Evolutionary conservation across 108 stramenopile genomes (phyloP).

Genomic region (Poteriospumella lacustris): DNA sequence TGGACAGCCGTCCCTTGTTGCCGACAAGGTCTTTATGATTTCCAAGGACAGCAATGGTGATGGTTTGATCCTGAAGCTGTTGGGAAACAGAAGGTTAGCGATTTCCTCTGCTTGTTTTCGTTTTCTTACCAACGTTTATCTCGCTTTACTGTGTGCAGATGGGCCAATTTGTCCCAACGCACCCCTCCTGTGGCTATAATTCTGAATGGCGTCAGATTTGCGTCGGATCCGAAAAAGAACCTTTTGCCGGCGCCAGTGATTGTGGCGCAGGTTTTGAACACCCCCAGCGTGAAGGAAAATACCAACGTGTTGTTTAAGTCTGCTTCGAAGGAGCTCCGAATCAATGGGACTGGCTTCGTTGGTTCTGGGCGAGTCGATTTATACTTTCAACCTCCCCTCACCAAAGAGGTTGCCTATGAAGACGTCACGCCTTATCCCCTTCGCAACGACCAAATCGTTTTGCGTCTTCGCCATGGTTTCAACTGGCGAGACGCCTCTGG

Average conservation of each 20-base stretch:
- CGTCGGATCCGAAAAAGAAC: background rate
- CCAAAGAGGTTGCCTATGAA: constrained; percentile 18
- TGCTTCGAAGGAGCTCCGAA: constrained; percentile 6
- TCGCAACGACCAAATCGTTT: background rate
- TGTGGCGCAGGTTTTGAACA: constrained; percentile 20
- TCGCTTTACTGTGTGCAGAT: background rate
- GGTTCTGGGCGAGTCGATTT: constrained; percentile 2
- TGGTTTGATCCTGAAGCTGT: background rate
- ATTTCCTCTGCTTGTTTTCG: background rate
- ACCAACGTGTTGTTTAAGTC: background rate
- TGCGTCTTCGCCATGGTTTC: background rate
- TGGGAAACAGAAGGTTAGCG: background rate
- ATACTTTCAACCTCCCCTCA: constrained; percentile 14
- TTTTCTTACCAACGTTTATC: background rate
- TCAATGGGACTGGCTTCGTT: constrained; percentile 17
- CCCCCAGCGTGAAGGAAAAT: constrained; percentile 11
- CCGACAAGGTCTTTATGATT: constrained; percentile 13
- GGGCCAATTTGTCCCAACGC: constrained; percentile 17
- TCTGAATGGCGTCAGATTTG: background rate
- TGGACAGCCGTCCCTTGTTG: background rate
- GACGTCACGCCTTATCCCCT: background rate
- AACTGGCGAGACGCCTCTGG: background rate
- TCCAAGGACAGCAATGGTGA: constrained; percentile 14
- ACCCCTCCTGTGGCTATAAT: constrained; percentile 22
- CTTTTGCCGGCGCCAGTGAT: constrained; percentile 14